Evolutionary conservation across 768 basidiomycete species (phyloP).

Genomic region (Wakefieldia striispora): DNA sequence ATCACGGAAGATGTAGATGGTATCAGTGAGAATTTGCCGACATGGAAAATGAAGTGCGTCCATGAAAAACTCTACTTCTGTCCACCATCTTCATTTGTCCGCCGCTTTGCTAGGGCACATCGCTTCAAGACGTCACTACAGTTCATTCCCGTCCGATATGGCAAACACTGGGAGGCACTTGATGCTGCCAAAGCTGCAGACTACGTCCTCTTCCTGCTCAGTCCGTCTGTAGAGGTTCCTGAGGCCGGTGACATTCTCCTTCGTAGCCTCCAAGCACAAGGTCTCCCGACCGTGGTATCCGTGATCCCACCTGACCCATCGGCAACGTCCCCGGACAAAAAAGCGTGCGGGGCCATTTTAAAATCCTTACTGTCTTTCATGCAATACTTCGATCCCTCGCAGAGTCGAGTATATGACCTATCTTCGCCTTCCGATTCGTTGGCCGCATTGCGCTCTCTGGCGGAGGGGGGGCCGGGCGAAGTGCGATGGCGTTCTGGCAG

Average conservation of each 20-base stretch:
- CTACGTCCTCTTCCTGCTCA: constrained; percentile 84
- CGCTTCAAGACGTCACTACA: constrained; percentile 91
- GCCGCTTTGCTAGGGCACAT: constrained; percentile 55
- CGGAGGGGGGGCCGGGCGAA: constrained; percentile 80
- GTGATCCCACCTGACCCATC: constrained; percentile 57
- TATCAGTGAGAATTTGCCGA: constrained; percentile 7
- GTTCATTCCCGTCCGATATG: constrained; percentile 75
- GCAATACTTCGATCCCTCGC: constrained; percentile 88
- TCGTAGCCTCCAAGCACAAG: constrained; percentile 86
- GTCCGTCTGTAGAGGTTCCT: constrained; percentile 79
- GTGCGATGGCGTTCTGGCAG: constrained; percentile 84
- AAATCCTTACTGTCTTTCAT: constrained; percentile 94
- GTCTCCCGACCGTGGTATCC: constrained; percentile 80
- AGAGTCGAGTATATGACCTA: constrained; percentile 74
- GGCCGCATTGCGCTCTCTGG: constrained; percentile 71
- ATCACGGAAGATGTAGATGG: constrained; percentile 45
- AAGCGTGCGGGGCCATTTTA: constrained; percentile 63
- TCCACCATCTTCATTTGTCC: constrained; percentile 1
- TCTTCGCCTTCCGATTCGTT: constrained; percentile 60
- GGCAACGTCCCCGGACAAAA: constrained; percentile 49
- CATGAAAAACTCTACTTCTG: neutral
- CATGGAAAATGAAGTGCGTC: constrained; percentile 69
- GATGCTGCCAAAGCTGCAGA: constrained; percentile 88
- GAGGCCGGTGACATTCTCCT: constrained; percentile 84
- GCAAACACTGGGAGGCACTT: constrained; percentile 70